These are phyloP conservation scores for Pseudogymnoascus sp. DNA, from an alignment of 2,329 filamentous ascomycete species.

Conservation along the genomic window DNA sequence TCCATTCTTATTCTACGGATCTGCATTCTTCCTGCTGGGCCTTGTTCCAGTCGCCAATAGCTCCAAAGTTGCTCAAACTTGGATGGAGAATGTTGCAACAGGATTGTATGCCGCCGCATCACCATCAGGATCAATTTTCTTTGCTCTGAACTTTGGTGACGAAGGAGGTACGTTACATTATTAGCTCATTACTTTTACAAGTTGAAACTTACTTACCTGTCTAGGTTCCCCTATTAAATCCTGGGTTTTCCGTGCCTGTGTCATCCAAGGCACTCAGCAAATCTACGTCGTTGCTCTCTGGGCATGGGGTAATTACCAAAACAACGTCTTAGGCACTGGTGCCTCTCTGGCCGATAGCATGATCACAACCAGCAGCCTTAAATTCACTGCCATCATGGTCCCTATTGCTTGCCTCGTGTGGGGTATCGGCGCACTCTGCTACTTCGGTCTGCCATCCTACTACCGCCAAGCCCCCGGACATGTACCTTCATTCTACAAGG, in stretches of 20 bases:
- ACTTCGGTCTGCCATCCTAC: slow-evolving; percentile 55
- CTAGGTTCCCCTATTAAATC: slow-evolving; percentile 45
- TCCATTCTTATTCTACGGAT: slow-evolving; percentile 54
- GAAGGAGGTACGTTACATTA: slow-evolving; percentile 38
- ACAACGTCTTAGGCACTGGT: slow-evolving; percentile 21
- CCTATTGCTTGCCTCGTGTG: slow-evolving; percentile 51
- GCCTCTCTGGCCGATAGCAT: slow-evolving; percentile 33
- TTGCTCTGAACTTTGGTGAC: slow-evolving; percentile 58
- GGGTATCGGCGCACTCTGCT: slow-evolving; percentile 45
- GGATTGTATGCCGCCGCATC: slow-evolving; percentile 54
- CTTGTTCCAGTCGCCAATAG: slow-evolving; percentile 44
- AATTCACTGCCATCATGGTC: slow-evolving; percentile 39
- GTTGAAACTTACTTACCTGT: neutral
- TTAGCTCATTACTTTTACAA: neutral
- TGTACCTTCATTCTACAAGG: slow-evolving; percentile 57
- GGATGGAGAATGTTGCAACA: slow-evolving; percentile 53
- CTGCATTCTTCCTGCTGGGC: slow-evolving; percentile 55
- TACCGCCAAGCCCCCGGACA: slow-evolving; percentile 56
- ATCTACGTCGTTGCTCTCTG: slow-evolving; percentile 56
- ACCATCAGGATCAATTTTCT: slow-evolving; percentile 54
- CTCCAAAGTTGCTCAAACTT: slow-evolving; percentile 32
- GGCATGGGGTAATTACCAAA: slow-evolving; percentile 55
- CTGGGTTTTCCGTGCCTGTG: slow-evolving; percentile 59
- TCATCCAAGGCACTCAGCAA: slow-evolving; percentile 60
- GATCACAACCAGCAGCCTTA: slow-evolving; percentile 7